Evolutionary conservation across 345 rosid genomes (phyloP), one percentile per base, ranked within the genome.

Genomic region (thale cress (Arabidopsis thaliana)): DNA sequence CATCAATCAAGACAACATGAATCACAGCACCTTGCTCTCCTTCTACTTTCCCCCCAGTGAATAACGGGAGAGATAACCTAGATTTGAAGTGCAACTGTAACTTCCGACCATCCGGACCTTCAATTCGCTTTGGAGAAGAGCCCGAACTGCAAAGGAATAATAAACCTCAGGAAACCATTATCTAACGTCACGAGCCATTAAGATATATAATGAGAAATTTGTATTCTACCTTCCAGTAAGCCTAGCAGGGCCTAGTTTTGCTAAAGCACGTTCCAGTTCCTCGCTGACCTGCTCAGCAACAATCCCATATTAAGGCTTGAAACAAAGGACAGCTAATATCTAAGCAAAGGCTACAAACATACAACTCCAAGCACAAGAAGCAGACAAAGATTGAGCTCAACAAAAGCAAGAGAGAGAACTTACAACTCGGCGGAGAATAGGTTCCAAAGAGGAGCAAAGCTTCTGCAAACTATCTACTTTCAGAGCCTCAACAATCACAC

Each of bases 11-110:
- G 62, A 96, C 88, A 5, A 84, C 75, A 82, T 96, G 99, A 66
- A 96, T 88, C 8, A 98, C 85, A 69, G 97, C 98, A 80, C 98
- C 98, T 74, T 93, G 98, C 80, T 96, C 99, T 64, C 99, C 99
- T 78, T 96, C 99, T 25, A 93, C 97, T 81, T 86, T 93, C 49
- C 99, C 99, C 63, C 99, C 99, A 0, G 97, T 96, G 84, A 86
- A 96, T 60, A 96, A 94, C 12, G 99, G 99, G 78, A 93, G 99
- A 61, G 99, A 88, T 83, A 96, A 69, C 85, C 94, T 89, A 49
- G 98, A 89, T 81, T 85, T 86, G 75, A 96, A 93, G 72, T 84
- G 87, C 66, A 93, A 75, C 85, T 84, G 90, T 62, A 96, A 81
- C 56, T 85, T 91, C 50, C 86, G 69, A 46, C 99, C 97, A 86